Conservation (phyloP, 352 stramenopile species). For the Pythium coloratum region DNA sequence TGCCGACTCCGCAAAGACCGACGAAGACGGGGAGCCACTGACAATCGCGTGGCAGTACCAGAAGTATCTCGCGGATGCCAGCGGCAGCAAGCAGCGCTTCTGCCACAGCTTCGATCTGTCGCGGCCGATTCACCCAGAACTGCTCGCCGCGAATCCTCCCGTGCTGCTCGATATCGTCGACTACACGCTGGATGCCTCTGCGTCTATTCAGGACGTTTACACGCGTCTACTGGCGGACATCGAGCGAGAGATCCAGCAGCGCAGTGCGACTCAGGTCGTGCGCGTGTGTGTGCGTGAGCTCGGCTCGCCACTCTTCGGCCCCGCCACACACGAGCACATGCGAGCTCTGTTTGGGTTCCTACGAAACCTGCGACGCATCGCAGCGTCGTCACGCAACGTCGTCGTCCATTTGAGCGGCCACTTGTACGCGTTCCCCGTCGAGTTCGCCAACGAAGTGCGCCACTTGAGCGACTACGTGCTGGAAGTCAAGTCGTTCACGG, state of each 20-base stretch:
- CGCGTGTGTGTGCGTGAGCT: conserved; percentile 47
- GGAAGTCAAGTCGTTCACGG: conserved; percentile 57
- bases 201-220: conserved; percentile 29
- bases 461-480: conserved; percentile 62
- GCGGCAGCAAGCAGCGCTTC: conserved; percentile 36
- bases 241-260: conserved; percentile 22
- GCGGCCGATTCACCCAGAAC: conserved; percentile 48
- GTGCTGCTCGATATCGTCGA: conserved; percentile 31
- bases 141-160: conserved; percentile 44
- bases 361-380: conserved; percentile 32
- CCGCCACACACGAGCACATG: conserved; percentile 41
- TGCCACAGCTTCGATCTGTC: conserved; percentile 80
- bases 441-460: conserved; percentile 47
- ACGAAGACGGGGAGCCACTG: conserved; percentile 23
- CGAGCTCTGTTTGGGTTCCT: conserved; percentile 41
- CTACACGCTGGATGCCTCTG: not conserved
- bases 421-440: conserved; percentile 27
- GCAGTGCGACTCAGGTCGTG: conserved; percentile 32
- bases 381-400: conserved; percentile 19
- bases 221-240: conserved; percentile 30
- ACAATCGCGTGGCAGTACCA: conserved; percentile 80
- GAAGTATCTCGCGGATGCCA: conserved; percentile 43
- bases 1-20: not conserved
- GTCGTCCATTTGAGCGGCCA: conserved; percentile 36
- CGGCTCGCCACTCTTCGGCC: conserved; percentile 43